Evolutionary conservation across 495 filamentous ascomycete genomes (phyloP).

Genomic region (Lentithecium fluviatile): DNA sequence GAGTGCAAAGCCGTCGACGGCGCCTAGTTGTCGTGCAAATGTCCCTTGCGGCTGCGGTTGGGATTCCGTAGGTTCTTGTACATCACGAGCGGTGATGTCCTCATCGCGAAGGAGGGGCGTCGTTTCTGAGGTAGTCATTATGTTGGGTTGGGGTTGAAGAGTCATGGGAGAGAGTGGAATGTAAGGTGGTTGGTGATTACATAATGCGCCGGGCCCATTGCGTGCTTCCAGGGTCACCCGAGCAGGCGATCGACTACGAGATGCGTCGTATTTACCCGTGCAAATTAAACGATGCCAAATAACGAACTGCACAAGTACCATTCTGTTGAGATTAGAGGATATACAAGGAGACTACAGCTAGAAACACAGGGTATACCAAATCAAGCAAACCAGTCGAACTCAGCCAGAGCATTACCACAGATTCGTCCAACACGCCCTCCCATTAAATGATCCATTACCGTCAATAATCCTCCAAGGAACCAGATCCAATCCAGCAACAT

Average conservation of each 20-base stretch:
- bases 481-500: not conserved
- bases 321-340: no score
- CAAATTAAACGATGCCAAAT: no score
- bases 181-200: not conserved
- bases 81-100: not conserved
- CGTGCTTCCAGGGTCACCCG: not conserved
- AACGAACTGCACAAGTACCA: no score
- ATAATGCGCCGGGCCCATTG: not conserved
- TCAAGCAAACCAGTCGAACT: not conserved
- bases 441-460: not conserved
- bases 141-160: not conserved
- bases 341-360: not conserved
- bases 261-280: not conserved
- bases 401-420: not conserved
- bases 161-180: not conserved
- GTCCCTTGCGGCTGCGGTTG: slow-evolving; percentile 7
- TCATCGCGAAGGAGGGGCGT: not conserved
- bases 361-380: not conserved
- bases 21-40: slow-evolving; percentile 49
- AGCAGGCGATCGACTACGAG: not conserved
- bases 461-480: no score
- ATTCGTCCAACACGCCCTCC: not conserved
- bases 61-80: not conserved
- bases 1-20: slow-evolving; percentile 55
- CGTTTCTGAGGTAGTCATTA: slow-evolving; percentile 1